Evolutionary conservation across 495 filamentous ascomycete genomes (phyloP).

Genomic region (Penicillium soppii): DNA sequence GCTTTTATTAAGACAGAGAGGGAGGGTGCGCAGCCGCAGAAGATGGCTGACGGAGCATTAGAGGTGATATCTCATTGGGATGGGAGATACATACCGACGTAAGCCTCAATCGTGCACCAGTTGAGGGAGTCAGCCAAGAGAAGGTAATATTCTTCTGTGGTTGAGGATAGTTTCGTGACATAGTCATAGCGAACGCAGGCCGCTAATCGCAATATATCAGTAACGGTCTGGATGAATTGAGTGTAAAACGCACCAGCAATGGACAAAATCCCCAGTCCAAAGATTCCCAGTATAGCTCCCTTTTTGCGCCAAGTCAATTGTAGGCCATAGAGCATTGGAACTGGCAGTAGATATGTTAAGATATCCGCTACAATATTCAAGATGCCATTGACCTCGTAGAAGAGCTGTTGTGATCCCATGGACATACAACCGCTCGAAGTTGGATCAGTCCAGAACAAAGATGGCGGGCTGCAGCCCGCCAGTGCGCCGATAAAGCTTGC

Average conservation of each 20-base stretch:
- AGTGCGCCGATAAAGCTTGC: background rate
- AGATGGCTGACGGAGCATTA: background rate
- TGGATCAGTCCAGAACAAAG: background rate
- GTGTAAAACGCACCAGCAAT: background rate
- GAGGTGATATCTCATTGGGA: background rate
- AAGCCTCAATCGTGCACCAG: constrained; percentile 1
- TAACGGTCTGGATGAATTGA: background rate
- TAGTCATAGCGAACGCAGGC: background rate
- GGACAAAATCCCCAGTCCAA: background rate
- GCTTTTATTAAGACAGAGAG: background rate
- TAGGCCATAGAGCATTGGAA: background rate
- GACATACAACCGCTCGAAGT: background rate
- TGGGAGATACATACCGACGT: background rate
- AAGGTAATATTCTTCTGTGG: background rate
- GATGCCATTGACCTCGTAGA: background rate
- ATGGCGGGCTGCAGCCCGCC: background rate
- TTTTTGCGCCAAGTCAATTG: background rate
- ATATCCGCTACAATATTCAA: background rate
- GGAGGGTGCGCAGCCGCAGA: background rate
- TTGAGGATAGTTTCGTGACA: background rate
- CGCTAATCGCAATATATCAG: background rate
- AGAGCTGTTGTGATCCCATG: background rate
- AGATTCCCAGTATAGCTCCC: background rate
- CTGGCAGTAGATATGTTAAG: background rate
- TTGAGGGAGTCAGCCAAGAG: background rate